Percentiles rank a stretch among this genome's conserved stretches.
Evolutionary conservation across 2,329 filamentous ascomycete genomes (phyloP).

Genomic region (Fusarium beomiforme): DNA sequence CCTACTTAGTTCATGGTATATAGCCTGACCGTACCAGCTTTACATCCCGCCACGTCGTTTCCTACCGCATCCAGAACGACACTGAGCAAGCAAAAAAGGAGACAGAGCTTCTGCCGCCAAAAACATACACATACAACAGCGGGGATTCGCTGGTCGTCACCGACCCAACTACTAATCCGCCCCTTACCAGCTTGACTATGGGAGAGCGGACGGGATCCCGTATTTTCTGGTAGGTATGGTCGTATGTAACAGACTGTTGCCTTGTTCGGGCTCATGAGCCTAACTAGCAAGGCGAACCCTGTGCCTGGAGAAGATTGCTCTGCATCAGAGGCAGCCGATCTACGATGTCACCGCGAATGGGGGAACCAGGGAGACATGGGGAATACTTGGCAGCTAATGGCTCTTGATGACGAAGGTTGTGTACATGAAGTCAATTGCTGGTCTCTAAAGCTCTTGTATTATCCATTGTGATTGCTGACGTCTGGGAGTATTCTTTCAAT

Average conservation of each 20-base stretch:
- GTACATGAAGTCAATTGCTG: background rate
- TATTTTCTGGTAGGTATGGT: conserved; percentile 8
- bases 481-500: background rate
- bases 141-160: background rate
- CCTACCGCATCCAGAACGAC: too few relatives aligned
- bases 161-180: conserved; percentile 1
- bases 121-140: conserved; percentile 11
- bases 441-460: background rate
- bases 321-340: too few relatives aligned
- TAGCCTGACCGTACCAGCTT: background rate
- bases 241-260: background rate
- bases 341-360: too few relatives aligned
- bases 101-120: background rate
- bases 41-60: too few relatives aligned
- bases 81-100: too few relatives aligned
- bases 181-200: background rate
- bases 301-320: too few relatives aligned
- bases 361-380: too few relatives aligned
- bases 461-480: background rate
- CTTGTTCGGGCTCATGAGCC: background rate
- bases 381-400: too few relatives aligned
- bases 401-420: too few relatives aligned
- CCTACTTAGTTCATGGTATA: background rate
- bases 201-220: conserved; percentile 12
- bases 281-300: background rate